phyloP scores from a whole-genome alignment of 176 grass and related monocot genomes.

The Oryza nivara region DNA sequence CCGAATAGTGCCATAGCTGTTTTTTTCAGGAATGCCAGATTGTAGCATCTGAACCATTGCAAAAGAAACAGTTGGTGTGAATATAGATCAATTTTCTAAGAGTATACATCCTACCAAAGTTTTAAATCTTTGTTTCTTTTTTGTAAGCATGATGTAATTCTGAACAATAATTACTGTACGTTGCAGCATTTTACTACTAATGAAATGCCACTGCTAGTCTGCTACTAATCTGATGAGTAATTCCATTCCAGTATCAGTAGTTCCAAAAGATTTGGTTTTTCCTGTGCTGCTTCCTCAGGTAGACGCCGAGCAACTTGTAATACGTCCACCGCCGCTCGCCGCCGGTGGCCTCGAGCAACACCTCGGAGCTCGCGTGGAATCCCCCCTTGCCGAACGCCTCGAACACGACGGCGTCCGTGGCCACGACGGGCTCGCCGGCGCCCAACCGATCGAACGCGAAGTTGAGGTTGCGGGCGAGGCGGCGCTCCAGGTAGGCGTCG shows the following conservation, averaged over 20 bases:
- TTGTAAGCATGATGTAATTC: not conserved
- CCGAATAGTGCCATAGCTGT: too few species aligned
- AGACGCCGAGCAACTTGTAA: conserved; percentile 55
- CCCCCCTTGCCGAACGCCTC: conserved; percentile 82
- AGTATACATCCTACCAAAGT: not conserved
- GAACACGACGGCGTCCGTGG: conserved; percentile 68
- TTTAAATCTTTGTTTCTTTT: not conserved
- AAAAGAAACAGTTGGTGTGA: not conserved
- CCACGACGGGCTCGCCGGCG: conserved; percentile 45
- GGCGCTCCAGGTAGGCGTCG: conserved; percentile 77
- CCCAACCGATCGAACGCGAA: conserved; percentile 66
- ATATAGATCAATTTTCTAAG: not conserved
- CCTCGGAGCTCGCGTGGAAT: conserved; percentile 75
- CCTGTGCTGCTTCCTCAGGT: conserved; percentile 70
- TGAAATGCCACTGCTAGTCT: not conserved
- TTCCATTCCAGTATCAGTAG: conserved; percentile 79
- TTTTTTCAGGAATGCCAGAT: not conserved
- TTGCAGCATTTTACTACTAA: not conserved
- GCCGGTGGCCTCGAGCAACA: conserved; percentile 51
- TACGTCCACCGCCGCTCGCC: conserved; percentile 65
- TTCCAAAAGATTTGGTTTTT: conserved; percentile 93
- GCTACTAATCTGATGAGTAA: conserved; percentile 53
- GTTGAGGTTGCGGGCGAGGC: conserved; percentile 66
- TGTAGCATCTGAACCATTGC: not conserved
- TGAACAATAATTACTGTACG: not conserved